These are phyloP conservation scores for Nothophaeocryptopus gaeumannii DNA, from an alignment of 2,329 filamentous ascomycete genomes.

Conservation along the genomic window DNA sequence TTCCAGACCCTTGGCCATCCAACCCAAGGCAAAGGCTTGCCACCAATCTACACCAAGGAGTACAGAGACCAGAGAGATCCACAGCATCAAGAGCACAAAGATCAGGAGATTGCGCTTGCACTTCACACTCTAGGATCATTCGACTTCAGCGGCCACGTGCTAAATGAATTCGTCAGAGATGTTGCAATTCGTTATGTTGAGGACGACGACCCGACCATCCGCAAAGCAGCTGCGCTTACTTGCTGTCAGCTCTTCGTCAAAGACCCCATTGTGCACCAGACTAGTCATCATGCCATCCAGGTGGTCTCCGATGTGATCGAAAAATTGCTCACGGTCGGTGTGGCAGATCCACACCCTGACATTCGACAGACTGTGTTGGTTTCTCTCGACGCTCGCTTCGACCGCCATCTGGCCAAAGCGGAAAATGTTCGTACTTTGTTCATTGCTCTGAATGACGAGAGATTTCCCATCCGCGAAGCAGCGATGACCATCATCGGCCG, in stretches of 20 bases:
- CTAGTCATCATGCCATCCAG: constrained; percentile 92
- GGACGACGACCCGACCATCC: constrained; percentile 87
- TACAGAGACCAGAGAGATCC: constrained; percentile 80
- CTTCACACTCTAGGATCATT: constrained; percentile 97
- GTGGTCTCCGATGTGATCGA: constrained; percentile 98
- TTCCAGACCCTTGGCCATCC: constrained; percentile 92
- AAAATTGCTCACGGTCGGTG: constrained; percentile 88
- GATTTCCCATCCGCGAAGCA: constrained; percentile 88
- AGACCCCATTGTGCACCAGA: constrained; percentile 97
- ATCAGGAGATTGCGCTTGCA: constrained; percentile 86
- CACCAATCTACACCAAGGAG: constrained; percentile 68
- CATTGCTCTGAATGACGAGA: constrained; percentile 90
- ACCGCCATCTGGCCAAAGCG: constrained; percentile 92
- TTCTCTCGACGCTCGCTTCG: constrained; percentile 89
- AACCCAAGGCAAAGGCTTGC: constrained; percentile 74
- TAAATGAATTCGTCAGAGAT: constrained; percentile 98
- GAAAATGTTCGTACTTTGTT: constrained; percentile 97
- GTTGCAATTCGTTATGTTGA: constrained; percentile 98
- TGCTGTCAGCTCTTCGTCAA: constrained; percentile 97
- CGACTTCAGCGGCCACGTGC: constrained; percentile 84
- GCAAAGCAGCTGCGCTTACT: constrained; percentile 90
- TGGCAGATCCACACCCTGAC: constrained; percentile 82
- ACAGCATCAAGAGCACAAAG: constrained; percentile 72
- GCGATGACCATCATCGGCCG: constrained; percentile 96
- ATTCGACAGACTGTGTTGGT: constrained; percentile 86